These are phyloP conservation scores for Septoria linicola DNA, from an alignment of 2,329 filamentous ascomycete genomes.

Conservation along the genomic window DNA sequence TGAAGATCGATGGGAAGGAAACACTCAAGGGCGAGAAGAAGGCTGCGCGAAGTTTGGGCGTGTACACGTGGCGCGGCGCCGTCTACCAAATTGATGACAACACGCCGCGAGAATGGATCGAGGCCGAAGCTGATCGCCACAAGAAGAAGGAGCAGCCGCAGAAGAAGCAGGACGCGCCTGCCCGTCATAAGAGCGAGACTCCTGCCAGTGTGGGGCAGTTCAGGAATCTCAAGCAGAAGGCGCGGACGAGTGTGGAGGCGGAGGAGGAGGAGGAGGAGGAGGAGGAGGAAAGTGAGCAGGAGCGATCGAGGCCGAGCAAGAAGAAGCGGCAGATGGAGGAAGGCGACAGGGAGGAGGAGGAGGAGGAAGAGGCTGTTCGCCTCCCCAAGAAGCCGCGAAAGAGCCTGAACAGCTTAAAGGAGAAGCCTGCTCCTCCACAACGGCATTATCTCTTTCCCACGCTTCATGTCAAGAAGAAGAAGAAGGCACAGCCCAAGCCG, in stretches of 20 bases:
- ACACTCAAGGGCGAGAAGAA: slow-evolving; percentile 17
- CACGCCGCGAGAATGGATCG: slow-evolving; percentile 26
- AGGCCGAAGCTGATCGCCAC: slow-evolving; percentile 13
- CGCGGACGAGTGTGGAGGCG: background rate
- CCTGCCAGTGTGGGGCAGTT: background rate
- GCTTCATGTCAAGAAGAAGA: slow-evolving; percentile 5
- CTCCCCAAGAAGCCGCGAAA: slow-evolving; percentile 12
- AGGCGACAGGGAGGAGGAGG: background rate
- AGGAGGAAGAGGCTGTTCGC: slow-evolving; percentile 1
- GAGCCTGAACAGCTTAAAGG: slow-evolving; percentile 1
- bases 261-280: background rate
- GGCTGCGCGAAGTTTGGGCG: background rate
- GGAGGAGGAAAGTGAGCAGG: background rate
- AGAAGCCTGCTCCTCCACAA: slow-evolving; percentile 1
- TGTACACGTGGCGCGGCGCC: slow-evolving; percentile 24
- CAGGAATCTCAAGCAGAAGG: slow-evolving; percentile 3
- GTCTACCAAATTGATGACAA: slow-evolving; percentile 23
- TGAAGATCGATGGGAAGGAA: slow-evolving; percentile 21
- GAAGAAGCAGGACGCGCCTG: slow-evolving; percentile 8
- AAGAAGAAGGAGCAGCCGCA: background rate
- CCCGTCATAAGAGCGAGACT: slow-evolving; percentile 2
- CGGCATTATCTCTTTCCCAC: slow-evolving; percentile 7
- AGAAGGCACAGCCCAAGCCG: background rate
- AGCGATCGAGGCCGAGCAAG: background rate
- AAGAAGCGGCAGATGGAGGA: background rate